Percentiles rank a stretch among this genome's conserved stretches.
These are phyloP conservation scores for Clarireedia paspali DNA, from an alignment of 2,329 filamentous ascomycete genomes.

Conservation along the genomic window DNA sequence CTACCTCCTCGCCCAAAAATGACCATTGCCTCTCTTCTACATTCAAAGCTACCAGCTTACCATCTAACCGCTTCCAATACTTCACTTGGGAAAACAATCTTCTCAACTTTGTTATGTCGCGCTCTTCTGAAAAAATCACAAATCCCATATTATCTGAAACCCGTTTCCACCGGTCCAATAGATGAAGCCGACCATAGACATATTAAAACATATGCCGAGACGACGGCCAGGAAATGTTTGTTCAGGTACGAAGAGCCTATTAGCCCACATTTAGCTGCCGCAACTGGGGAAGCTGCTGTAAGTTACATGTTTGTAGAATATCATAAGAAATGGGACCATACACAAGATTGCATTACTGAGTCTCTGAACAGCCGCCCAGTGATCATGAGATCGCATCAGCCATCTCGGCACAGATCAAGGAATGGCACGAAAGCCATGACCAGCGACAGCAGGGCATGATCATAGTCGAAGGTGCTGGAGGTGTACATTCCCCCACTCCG, in stretches of 20 bases:
- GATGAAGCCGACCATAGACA: slow-evolving; percentile 63
- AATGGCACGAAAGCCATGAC: slow-evolving; percentile 4
- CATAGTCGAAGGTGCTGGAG: slow-evolving; percentile 75
- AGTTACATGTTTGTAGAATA: neutral
- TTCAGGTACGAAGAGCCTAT: slow-evolving; percentile 67
- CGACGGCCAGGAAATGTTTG: slow-evolving; percentile 50
- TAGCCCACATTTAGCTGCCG: slow-evolving; percentile 70
- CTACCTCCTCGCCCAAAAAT: neutral
- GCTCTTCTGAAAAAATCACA: neutral
- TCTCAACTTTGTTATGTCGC: slow-evolving; percentile 6
- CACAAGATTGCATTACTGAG: slow-evolving; percentile 28
- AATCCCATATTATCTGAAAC: slow-evolving; percentile 56
- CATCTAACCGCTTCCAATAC: slow-evolving; percentile 7
- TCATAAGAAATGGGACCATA: neutral
- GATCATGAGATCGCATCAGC: slow-evolving; percentile 7
- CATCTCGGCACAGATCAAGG: slow-evolving; percentile 1
- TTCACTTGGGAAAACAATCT: slow-evolving; percentile 6
- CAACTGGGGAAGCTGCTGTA: slow-evolving; percentile 10
- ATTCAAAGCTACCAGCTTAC: neutral
- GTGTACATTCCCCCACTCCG: slow-evolving; percentile 71
- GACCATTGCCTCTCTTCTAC: slow-evolving; percentile 2
- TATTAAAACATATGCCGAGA: slow-evolving; percentile 48
- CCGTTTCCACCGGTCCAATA: slow-evolving; percentile 67
- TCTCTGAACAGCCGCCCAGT: slow-evolving; percentile 19
- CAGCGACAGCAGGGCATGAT: slow-evolving; percentile 42